Evolutionary conservation across 306 rosid species (phyloP), one percentile per base, ranked within the genome.

Genomic region (Rubus idaeus): DNA sequence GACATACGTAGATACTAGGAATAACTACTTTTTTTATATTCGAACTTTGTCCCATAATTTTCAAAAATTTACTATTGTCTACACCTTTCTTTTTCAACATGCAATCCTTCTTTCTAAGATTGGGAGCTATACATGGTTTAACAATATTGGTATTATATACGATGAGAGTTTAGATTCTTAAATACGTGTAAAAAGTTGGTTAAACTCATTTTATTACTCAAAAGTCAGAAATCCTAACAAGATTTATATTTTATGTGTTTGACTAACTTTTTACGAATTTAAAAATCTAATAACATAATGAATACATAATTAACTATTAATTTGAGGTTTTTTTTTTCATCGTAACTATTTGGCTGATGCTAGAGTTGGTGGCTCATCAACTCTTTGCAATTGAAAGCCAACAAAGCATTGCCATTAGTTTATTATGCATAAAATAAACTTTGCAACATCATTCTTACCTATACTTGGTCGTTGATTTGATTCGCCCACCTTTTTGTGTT

Each of bases 31-130:
- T 3, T 10, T 18, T 53, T 53, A 17, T 53, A 7, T 56, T 56
- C 0, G 2, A 20, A 2, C 9, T 8, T 2, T n/a, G 0, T 55
- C 0, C 8, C 20, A 7, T 1, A 18, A 3, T 3, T 55, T 8
- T n/a, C 1, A 1, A 30, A 30, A 30, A 30, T 30, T 30, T 30
- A 30, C 35, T 30, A 30, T 30, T 30, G 35, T 30, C 35, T 30
- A 0, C 35, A 2, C 35, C 35, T 30, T 53, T 6, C 60, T 18
- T 17, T 5, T 6, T 0, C 10, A 5, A 5, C 2, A 45, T 11
- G 16, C 11, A 50, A 50, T 50, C 5, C 16, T 50, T 10, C 55
- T 12, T 14, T 50, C 16, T 50, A 10, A 4, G 0, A 13, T 11
- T 11, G 18, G 2, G 5, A 50, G 18, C 3, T 14, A 14, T 50